These are phyloP conservation scores for Candolleomyces aberdarensis DNA, from an alignment of 768 basidiomycete genomes.

Conservation along the genomic window DNA sequence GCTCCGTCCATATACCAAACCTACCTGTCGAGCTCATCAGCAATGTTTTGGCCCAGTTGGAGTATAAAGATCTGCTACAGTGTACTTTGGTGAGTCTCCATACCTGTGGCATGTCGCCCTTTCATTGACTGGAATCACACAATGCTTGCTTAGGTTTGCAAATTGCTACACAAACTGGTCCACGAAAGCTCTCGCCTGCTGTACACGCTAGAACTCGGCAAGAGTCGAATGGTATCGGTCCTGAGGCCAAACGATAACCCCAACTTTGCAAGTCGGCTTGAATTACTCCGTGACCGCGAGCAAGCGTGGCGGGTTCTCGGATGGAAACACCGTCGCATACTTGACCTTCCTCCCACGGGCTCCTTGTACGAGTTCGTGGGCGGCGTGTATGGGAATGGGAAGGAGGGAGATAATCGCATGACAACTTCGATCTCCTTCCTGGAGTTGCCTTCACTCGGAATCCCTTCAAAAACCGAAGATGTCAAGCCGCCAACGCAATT, in stretches of 20 bases:
- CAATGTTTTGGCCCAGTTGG: conserved; percentile 20
- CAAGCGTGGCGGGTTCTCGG: conserved; percentile 44
- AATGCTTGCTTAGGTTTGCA: conserved; percentile 32
- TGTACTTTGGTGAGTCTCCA: neutral
- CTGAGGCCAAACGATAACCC: conserved; percentile 25
- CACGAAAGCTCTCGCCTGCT: conserved; percentile 42
- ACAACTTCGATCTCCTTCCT: conserved; percentile 48
- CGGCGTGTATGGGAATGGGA: conserved; percentile 48
- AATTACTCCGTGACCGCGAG: conserved; percentile 39
- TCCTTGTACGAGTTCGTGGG: conserved; percentile 51
- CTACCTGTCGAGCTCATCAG: conserved; percentile 24
- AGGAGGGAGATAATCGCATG: conserved; percentile 38
- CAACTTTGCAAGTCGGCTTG: conserved; percentile 39
- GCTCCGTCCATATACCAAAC: conserved; percentile 1
- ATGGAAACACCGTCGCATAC: conserved; percentile 33
- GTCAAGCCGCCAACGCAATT: conserved; percentile 4
- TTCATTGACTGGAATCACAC: too few relatives aligned
- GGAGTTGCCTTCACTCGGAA: conserved; percentile 38
- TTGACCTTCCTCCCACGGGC: conserved; percentile 41
- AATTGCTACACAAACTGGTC: conserved; percentile 35
- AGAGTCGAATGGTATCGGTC: conserved; percentile 40
- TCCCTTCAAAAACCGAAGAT: conserved; percentile 17
- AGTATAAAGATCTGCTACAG: conserved; percentile 18
- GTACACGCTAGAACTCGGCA: conserved; percentile 49
- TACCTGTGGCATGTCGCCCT: too few relatives aligned